These are phyloP conservation scores for Podospora bellae-mahoneyi DNA, from an alignment of 495 filamentous ascomycete species.

Conservation along the genomic window DNA sequence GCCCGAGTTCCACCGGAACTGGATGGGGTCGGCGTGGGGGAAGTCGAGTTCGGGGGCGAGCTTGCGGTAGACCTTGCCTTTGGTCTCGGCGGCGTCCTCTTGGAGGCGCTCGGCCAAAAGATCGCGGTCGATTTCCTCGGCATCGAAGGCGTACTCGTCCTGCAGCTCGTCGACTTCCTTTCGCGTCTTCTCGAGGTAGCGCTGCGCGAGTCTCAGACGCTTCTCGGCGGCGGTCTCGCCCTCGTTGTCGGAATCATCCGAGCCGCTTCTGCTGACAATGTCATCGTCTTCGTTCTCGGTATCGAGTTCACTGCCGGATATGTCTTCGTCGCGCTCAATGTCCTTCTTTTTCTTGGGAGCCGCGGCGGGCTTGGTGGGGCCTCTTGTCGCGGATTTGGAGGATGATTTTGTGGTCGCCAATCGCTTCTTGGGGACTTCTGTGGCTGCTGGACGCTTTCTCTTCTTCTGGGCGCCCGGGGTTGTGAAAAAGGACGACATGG, in stretches of 20 bases:
- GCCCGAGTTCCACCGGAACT: constrained; percentile 72
- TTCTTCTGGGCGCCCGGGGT: constrained; percentile 73
- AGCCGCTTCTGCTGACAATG: constrained; percentile 39
- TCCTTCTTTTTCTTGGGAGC: constrained; percentile 56
- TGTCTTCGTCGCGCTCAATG: constrained; percentile 66
- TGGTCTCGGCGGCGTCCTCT: constrained; percentile 90
- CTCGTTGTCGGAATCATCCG: constrained; percentile 53
- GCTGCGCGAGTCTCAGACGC: constrained; percentile 82
- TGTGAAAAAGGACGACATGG: constrained; percentile 87
- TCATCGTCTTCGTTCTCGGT: constrained; percentile 37
- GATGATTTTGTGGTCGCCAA: constrained; percentile 37
- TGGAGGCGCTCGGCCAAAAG: constrained; percentile 84
- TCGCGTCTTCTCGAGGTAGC: constrained; percentile 85
- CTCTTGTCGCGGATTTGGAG: constrained; percentile 45
- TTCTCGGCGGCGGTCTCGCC: constrained; percentile 85
- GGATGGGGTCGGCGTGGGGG: constrained; percentile 56
- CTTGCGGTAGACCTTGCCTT: constrained; percentile 80
- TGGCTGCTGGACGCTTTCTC: constrained; percentile 57
- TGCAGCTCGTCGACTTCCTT: constrained; percentile 58
- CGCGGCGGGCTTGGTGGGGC: constrained; percentile 38
- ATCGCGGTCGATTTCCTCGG: constrained; percentile 86
- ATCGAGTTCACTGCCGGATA: constrained; percentile 80
- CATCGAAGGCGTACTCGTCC: constrained; percentile 72
- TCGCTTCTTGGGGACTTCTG: constrained; percentile 46
- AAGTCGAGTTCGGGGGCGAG: constrained; percentile 69